phyloP scores from a whole-genome alignment of 345 rosid species.

The Lepidium africanum region DNA sequence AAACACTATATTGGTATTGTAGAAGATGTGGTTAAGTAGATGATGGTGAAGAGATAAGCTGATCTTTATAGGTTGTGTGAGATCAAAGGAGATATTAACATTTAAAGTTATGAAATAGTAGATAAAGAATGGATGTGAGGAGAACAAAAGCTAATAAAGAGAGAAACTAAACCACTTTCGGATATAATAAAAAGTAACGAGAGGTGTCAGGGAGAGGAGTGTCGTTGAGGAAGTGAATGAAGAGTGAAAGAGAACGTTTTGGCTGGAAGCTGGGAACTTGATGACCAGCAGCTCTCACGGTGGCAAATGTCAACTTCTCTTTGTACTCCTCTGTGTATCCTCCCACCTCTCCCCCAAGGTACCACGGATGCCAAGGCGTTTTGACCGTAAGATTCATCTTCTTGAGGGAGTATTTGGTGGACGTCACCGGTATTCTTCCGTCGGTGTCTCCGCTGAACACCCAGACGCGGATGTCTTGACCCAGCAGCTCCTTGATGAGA shows the following conservation, averaged over 20 bases:
- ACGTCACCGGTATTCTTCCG: slow-evolving; percentile 79
- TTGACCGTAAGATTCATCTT: slow-evolving; percentile 46
- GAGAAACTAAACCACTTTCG: slow-evolving; percentile 8
- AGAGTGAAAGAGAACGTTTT: slow-evolving; percentile 57
- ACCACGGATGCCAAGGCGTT: slow-evolving; percentile 86
- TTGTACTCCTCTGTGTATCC: slow-evolving; percentile 70
- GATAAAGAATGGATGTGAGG: slow-evolving; percentile 5
- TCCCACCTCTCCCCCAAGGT: slow-evolving; percentile 60
- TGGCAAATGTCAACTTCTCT: slow-evolving; percentile 61
- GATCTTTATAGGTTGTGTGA: slow-evolving; percentile 1
- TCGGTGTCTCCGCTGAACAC: slow-evolving; percentile 84
- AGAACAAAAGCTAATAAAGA: not conserved
- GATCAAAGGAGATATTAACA: slow-evolving; percentile 12
- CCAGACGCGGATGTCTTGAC: slow-evolving; percentile 56
- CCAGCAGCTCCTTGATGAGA: slow-evolving; percentile 46
- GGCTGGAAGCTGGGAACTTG: slow-evolving; percentile 90
- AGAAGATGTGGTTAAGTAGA: not conserved
- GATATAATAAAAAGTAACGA: slow-evolving; percentile 21
- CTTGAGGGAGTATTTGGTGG: slow-evolving; percentile 60
- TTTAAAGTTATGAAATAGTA: not conserved
- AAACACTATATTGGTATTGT: not conserved
- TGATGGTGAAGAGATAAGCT: slow-evolving; percentile 8
- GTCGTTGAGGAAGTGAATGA: slow-evolving; percentile 55
- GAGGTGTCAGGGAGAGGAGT: slow-evolving; percentile 58
- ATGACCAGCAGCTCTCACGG: slow-evolving; percentile 90